Evolutionary conservation across 2,329 filamentous ascomycete species (phyloP).

Genomic region (Epichloe aotearoae): DNA sequence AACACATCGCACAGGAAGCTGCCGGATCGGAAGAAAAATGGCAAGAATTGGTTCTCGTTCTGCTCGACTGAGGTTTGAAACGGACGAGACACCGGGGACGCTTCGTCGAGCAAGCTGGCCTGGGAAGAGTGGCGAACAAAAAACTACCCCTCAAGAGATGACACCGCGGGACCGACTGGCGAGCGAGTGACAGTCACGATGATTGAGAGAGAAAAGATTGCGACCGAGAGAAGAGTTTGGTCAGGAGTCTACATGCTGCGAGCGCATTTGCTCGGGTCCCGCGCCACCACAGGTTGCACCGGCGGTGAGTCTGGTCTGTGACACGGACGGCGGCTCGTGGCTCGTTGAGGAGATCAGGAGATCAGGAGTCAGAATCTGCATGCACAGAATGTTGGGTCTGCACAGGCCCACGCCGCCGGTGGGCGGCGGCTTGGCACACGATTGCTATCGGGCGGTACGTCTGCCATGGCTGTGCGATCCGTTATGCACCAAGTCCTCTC

Average conservation of each 20-base stretch:
- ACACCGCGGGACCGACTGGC: not conserved
- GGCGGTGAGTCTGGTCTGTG: no score
- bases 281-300: not conserved
- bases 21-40: no score
- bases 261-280: not conserved
- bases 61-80: no score
- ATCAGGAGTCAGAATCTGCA: not conserved
- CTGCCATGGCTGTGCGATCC: not conserved
- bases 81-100: no score
- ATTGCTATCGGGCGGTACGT: not conserved
- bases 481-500: not conserved
- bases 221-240: not conserved
- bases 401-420: not conserved
- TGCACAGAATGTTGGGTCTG: not conserved
- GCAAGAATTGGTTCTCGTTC: no score
- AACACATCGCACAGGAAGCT: no score
- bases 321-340: not conserved
- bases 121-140: no score
- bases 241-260: no score
- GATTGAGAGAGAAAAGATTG: not conserved
- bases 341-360: not conserved
- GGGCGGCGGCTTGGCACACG: not conserved
- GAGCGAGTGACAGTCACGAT: not conserved
- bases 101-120: no score
- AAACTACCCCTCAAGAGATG: no score